Evolutionary conservation across 345 rosid species (phyloP), one percentile per base, ranked within the genome.

Genomic region (Cardamine chenopodiifolia): DNA sequence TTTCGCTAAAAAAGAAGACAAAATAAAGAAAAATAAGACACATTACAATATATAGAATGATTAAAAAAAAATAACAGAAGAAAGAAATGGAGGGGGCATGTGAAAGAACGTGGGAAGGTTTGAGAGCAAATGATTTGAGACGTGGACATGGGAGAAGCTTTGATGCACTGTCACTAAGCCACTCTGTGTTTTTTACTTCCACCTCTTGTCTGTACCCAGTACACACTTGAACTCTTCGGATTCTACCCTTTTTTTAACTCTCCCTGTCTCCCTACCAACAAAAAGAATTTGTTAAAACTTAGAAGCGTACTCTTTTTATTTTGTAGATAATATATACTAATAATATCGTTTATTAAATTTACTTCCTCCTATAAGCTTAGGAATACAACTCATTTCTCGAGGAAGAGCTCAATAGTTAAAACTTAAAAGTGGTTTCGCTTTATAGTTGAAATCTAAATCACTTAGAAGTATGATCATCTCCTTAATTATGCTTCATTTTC

Each of bases 61-160:
- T 18, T 50, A 37, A 37, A 20, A 29, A 26, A 18, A 2, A 37
- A n/a, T n/a, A n/a, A 13, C 31, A 37, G 31, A 62, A 42, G 67
- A 42, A 62, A 39, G 22, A 62, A 62, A 48, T 47, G 67, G 17
- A 60, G 48, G 35, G 35, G 57, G 70, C 79, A 75, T 70, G 71
- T 76, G 80, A 34, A 70, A 64, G 72, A 77, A 71, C 80, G 72
- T 77, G 80, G 76, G 37, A 63, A 62, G 60, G 71, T 62, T 63
- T 12, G 64, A 55, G 54, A 47, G 72, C 71, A 70, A 63, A 70
- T 70, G 76, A 64, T 77, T 47, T 70, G 37, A 64, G 72, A 55
- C 62, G 71, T 70, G 63, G 73, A 75, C 64, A 57, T 68, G 55
- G 44, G 28, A 40, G 71, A 77, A 70, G 66, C 60, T 70, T 70